Evolutionary conservation across 2,329 filamentous ascomycete species (phyloP), one percentile per base, ranked within the genome.

Genomic region (Claviceps africana): DNA sequence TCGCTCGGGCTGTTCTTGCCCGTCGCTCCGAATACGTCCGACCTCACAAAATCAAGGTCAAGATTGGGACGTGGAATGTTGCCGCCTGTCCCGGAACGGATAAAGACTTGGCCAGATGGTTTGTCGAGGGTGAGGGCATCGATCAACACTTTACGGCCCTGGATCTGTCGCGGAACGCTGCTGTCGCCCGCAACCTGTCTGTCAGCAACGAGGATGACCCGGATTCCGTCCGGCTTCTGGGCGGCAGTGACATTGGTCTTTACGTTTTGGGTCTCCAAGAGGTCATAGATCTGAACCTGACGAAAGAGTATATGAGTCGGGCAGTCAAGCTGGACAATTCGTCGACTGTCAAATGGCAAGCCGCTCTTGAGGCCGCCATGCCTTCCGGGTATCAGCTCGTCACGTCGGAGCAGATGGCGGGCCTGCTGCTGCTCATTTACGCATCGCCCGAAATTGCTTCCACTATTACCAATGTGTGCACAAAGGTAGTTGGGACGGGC

Each of bases 1-100:
- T 85, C n/a, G 78, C 79, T 46, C 73, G 72, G 55, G 79, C 79
- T 31, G 72, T 97, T 40, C 79, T 84, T 62, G 82, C 85, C 40
- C 79, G 93, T 51, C 79, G 83, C 61, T 71, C 78, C 48, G 90
- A 97, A 65, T 98, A 90, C 65, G 84, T 85, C 28, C 79, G 82
- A 39, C 79, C 82, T 44, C 83, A 83, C 64, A 78, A 78, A 49
- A 80, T 95, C 59, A 83, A 83, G 57, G 79, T 98, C 67, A 96
- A 96, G 69, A 77, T 98, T 50, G 93, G 91, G 43, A 85, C 87
- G 0, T 98, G 93, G 93, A 98, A 98, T 67, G 88, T 95, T 17
- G 93, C 89, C 4, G 83, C 85, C 1, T 83, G 86, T 57, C 81
- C 86, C 13, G 88, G 86, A 25, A 89, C 88, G 0, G 89, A 95